Evolutionary conservation across 345 rosid species (phyloP), one percentile per base, ranked within the genome.

Genomic region (Syzygium oleosum): DNA sequence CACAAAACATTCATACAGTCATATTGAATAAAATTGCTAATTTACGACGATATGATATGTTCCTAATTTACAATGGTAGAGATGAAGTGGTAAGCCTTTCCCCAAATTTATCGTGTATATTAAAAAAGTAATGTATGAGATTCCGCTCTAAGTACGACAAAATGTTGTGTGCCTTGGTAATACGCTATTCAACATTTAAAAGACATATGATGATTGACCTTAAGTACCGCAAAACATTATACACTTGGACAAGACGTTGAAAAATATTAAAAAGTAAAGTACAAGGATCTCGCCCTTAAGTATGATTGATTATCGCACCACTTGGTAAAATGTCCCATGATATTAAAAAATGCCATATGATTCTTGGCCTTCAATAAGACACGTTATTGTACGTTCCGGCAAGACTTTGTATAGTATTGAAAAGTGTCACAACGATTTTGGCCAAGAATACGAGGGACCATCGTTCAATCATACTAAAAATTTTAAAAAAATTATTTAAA

Each of bases 401-500:
- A n/a, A n/a, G 34, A n/a, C 10, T n/a, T n/a, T n/a, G 38, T 61
- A 61, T 61, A 13, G 6, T n/a, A n/a, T n/a, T 13, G 14, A 61
- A 61, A 3, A n/a, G 73, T 2, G 4, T n/a, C 73, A 6, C 1
- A 19, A 15, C 29, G 17, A 14, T n/a, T 0, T 61, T 61, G 8
- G 15, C 31, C 16, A 25, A 16, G 12, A 25, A 27, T 25, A 27
- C 16, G 5, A 15, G 68, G 68, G 31, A 23, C 68, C 17, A 0
- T 59, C 5, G 9, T 27, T 59, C 68, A 27, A 15, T 59, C 34
- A 2, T 27, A 59, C 8, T 43, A 43, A 43, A 43, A 43, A 6
- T 43, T 2, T 2, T 2, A 38, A 43, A 43, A 43, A 5, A 27
- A 0, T 0, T 23, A 0, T 23, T 58, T 23, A 9, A 58, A 58